phyloP scores from a whole-genome alignment of 106 monocot genomes.

The Dendrobium huoshanense region DNA sequence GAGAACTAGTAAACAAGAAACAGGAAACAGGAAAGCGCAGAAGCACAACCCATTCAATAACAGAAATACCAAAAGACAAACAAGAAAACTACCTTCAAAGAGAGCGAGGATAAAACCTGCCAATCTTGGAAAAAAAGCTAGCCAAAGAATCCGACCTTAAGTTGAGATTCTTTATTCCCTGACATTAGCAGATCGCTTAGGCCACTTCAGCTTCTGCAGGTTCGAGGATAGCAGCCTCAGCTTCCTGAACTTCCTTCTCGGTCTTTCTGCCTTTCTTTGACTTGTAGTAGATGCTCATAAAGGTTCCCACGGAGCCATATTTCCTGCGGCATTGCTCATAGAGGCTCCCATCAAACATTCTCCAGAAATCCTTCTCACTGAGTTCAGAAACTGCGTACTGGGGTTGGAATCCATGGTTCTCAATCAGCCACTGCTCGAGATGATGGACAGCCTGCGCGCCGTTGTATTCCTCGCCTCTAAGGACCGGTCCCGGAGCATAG shows the following conservation, averaged over 20 bases:
- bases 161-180: background rate
- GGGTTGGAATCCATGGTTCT: conserved; percentile 31
- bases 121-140: too few species aligned
- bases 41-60: too few species aligned
- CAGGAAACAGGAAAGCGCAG: too few species aligned
- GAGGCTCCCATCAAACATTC: conserved; percentile 31
- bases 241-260: conserved; percentile 36
- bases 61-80: too few species aligned
- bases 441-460: conserved; percentile 21
- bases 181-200: background rate
- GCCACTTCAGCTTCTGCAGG: conserved; percentile 19
- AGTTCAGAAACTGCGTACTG: conserved; percentile 39
- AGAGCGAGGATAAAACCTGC: too few species aligned
- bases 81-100: too few species aligned
- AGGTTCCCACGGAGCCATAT: conserved; percentile 32
- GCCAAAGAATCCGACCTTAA: background rate
- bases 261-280: conserved; percentile 42
- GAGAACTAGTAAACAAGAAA: too few species aligned
- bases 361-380: conserved; percentile 39
- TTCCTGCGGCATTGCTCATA: conserved; percentile 37
- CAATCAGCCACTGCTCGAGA: conserved; percentile 31
- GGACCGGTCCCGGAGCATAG: conserved; percentile 21
- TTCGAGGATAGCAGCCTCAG: conserved; percentile 25
- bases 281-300: conserved; percentile 44
- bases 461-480: conserved; percentile 32